Evolutionary conservation across 2,329 filamentous ascomycete genomes (phyloP).

Genomic region (Alternaria sp.): DNA sequence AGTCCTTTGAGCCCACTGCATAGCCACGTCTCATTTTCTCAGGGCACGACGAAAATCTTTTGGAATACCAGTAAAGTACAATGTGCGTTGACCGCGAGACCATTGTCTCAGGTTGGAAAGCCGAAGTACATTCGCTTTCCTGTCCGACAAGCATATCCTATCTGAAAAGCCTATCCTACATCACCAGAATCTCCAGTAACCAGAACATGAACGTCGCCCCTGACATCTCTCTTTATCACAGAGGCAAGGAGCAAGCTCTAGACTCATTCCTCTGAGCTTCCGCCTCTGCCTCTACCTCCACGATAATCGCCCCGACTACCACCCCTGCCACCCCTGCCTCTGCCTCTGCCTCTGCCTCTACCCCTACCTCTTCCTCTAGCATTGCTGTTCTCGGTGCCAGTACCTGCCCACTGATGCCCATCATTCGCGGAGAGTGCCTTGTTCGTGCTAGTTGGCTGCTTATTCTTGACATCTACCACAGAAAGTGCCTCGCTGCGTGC

Average conservation of each 20-base stretch:
- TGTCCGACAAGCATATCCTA: neutral
- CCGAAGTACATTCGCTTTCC: neutral
- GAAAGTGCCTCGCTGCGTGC: neutral
- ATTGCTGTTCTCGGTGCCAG: neutral
- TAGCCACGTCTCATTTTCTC: neutral
- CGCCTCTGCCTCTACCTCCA: neutral
- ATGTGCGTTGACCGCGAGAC: neutral
- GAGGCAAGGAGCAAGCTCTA: neutral
- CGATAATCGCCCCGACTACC: neutral
- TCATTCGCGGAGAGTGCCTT: neutral
- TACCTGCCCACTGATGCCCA: constrained; percentile 3
- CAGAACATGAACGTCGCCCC: neutral
- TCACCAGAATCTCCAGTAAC: neutral
- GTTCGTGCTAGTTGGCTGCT: neutral
- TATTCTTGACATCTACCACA: neutral
- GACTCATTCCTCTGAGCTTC: neutral
- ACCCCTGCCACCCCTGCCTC: neutral
- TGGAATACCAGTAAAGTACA: neutral
- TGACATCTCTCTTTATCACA: neutral
- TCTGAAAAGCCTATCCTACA: neutral
- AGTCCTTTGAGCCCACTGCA: neutral
- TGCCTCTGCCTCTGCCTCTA: neutral
- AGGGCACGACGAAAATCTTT: neutral
- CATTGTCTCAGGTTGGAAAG: neutral
- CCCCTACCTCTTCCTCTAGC: neutral